Evolutionary conservation across 1,284 basidiomycete species (phyloP).

Genomic region (Gastroboletus turbinatus): DNA sequence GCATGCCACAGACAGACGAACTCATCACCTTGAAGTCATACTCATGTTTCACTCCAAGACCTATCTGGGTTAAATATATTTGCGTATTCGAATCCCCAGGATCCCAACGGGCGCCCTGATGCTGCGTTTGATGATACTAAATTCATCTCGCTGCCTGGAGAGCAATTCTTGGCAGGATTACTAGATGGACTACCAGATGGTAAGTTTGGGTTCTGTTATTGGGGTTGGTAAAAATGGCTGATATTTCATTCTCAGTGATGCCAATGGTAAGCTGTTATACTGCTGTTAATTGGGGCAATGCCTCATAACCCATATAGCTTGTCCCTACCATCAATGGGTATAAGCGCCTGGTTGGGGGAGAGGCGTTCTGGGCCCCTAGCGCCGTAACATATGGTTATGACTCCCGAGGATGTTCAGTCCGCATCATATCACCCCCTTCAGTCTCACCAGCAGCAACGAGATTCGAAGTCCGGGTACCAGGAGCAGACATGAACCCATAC

Average conservation of each 20-base stretch:
- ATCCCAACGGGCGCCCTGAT: constrained; percentile 57
- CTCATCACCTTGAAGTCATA: constrained; percentile 59
- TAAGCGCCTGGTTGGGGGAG: constrained; percentile 93
- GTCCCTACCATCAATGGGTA: constrained; percentile 98
- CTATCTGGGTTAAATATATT: constrained; percentile 76
- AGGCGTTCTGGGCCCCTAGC: constrained; percentile 94
- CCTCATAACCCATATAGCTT: constrained; percentile 45
- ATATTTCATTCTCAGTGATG: constrained; percentile 46
- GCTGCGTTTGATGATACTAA: constrained; percentile 82
- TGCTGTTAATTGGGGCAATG: neutral
- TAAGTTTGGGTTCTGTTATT: constrained; percentile 36
- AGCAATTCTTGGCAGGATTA: constrained; percentile 91
- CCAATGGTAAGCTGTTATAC: constrained; percentile 46
- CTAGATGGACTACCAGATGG: constrained; percentile 87
- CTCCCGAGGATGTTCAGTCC: constrained; percentile 87
- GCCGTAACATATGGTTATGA: constrained; percentile 94
- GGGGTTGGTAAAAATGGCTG: neutral
- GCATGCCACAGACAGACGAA: neutral
- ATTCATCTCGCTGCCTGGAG: constrained; percentile 81
- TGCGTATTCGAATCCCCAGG: constrained; percentile 49
- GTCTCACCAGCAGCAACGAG: constrained; percentile 80
- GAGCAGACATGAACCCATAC: constrained; percentile 94
- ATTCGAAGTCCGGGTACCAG: constrained; percentile 91
- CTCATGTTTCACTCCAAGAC: constrained; percentile 86
- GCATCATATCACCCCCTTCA: constrained; percentile 89